phyloP scores from a whole-genome alignment of 805 yeast genomes.

The Lipomyces starkeyi region DNA sequence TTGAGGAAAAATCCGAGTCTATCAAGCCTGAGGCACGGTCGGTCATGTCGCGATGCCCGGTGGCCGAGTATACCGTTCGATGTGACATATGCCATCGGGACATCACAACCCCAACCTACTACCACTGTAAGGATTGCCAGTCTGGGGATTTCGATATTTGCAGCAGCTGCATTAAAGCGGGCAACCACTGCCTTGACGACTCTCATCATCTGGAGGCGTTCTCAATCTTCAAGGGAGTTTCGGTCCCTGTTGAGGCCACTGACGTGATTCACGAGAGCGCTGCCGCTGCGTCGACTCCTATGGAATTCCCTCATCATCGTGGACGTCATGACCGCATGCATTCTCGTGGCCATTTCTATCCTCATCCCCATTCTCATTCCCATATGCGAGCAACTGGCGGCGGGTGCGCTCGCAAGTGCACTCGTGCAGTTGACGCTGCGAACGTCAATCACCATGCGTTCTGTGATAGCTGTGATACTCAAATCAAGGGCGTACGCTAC shows the following conservation, averaged over 20 bases:
- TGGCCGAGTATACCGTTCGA: conserved; percentile 13
- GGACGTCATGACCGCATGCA: background rate
- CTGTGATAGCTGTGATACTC: conserved; percentile 41
- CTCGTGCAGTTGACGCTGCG: conserved; percentile 7
- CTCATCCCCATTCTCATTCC: background rate
- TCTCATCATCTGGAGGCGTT: conserved; percentile 23
- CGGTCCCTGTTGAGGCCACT: background rate
- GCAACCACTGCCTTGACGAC: conserved; percentile 33
- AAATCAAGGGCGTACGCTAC: conserved; percentile 52
- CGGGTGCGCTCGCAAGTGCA: background rate
- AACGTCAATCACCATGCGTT: conserved; percentile 35
- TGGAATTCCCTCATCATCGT: background rate
- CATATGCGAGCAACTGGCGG: background rate
- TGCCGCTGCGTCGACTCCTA: background rate
- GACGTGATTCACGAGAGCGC: background rate
- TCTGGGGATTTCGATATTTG: conserved; percentile 34
- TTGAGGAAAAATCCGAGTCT: background rate
- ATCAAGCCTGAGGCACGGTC: background rate
- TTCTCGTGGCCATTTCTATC: conserved; percentile 6
- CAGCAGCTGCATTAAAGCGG: conserved; percentile 22
- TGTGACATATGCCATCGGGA: conserved; percentile 27
- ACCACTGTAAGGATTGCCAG: conserved; percentile 32
- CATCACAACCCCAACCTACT: conserved; percentile 18
- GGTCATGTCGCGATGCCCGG: background rate
- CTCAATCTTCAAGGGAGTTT: conserved; percentile 1